A percentile compares a stretch with the other conserved stretches of the same genome.
phyloP scores from a whole-genome alignment of 768 basidiomycete species.

The Lactarius deliciosus region DNA sequence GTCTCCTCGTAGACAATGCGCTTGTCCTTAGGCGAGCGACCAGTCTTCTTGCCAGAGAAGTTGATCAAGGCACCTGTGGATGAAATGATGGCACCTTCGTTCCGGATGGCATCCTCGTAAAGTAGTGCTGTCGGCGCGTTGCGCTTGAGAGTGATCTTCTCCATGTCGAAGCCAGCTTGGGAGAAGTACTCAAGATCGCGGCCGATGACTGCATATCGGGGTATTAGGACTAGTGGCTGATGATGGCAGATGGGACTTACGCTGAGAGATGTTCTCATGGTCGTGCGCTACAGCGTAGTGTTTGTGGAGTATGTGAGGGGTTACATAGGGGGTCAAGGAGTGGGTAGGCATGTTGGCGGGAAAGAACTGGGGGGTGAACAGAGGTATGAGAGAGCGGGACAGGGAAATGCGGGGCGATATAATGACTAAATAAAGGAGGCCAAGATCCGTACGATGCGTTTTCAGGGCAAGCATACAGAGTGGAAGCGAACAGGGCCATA shows the following conservation, averaged over 20 bases:
- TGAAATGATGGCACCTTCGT: conserved; percentile 98
- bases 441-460: conserved; percentile 21
- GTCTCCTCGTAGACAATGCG: conserved; percentile 98
- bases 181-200: conserved; percentile 96
- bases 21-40: conserved; percentile 97
- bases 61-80: conserved; percentile 97
- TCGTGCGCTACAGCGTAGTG: conserved; percentile 77
- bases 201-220: conserved; percentile 66
- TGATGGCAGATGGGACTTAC: conserved; percentile 43
- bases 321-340: conserved; percentile 80
- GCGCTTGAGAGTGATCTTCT: conserved; percentile 92
- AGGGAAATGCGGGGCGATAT: conserved; percentile 8
- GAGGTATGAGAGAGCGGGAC: conserved; percentile 3
- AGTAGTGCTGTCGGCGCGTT: conserved; percentile 87
- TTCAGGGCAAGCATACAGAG: conserved; percentile 6
- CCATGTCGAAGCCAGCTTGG: conserved; percentile 99
- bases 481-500: not conserved
- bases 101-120: conserved; percentile 97
- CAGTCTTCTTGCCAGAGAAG: conserved; percentile 99
- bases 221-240: conserved; percentile 22
- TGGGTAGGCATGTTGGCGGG: conserved; percentile 58
- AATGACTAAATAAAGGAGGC: conserved; percentile 6
- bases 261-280: conserved; percentile 55
- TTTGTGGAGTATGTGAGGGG: conserved; percentile 87
- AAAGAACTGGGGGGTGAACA: not conserved